These are phyloP conservation scores for Boletus reticuloceps DNA, from an alignment of 768 basidiomycete species.

Conservation along the genomic window DNA sequence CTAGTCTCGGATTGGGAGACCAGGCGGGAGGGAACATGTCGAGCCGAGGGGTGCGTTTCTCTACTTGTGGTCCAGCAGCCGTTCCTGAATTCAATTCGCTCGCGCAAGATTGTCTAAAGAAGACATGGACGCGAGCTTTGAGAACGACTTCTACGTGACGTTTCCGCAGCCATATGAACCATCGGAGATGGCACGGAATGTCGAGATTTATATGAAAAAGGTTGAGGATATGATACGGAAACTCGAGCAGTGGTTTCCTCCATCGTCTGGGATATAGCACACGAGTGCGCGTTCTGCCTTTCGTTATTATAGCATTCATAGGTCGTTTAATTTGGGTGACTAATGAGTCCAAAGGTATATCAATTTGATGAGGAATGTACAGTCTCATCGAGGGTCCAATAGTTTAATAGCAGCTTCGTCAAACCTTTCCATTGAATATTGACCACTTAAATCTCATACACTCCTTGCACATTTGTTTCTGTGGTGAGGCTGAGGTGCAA, in stretches of 20 bases:
- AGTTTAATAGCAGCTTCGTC: too few relatives aligned
- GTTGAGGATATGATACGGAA: conserved; percentile 27
- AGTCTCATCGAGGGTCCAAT: too few relatives aligned
- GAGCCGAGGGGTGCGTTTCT: conserved; percentile 6
- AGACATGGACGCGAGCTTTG: conserved; percentile 10
- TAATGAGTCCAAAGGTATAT: not conserved
- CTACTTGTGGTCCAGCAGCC: not conserved
- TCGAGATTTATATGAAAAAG: conserved; percentile 24
- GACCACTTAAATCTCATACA: too few relatives aligned
- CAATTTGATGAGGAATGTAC: not conserved
- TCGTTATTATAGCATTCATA: not conserved
- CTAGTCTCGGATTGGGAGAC: conserved; percentile 20
- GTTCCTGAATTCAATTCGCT: not conserved
- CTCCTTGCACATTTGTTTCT: too few relatives aligned
- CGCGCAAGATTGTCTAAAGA: conserved; percentile 10
- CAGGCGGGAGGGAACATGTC: conserved; percentile 10
- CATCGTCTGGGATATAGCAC: not conserved
- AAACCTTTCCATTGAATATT: too few relatives aligned
- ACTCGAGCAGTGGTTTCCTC: conserved; percentile 26
- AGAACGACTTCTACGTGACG: conserved; percentile 22
- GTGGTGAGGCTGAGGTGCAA: too few relatives aligned
- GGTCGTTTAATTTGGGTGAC: not conserved
- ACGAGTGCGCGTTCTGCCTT: not conserved
- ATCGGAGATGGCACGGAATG: conserved; percentile 9
- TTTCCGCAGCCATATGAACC: conserved; percentile 20